A percentile compares a stretch with the other conserved stretches of the same genome.
phyloP scores from a whole-genome alignment of 805 yeast species.

The Wickerhamomyces kurtzmanii region DNA sequence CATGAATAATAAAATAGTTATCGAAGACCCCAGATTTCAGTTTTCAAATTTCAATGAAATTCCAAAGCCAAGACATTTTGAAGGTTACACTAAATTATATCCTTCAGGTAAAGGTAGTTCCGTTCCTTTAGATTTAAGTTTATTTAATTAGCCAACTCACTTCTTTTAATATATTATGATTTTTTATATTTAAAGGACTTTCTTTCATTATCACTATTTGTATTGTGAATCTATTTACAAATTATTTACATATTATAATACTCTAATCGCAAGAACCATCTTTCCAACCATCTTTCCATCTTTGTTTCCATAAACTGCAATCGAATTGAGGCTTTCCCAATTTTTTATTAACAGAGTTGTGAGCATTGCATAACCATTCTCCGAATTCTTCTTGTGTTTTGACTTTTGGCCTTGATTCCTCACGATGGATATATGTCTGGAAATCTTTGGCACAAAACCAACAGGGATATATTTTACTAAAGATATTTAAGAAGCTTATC shows the following conservation, averaged over 20 bases:
- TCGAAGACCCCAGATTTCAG: slow-evolving; percentile 63
- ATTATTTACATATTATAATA: no score
- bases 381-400: slow-evolving; percentile 72
- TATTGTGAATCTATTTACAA: no score
- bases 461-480: slow-evolving; percentile 84
- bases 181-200: no score
- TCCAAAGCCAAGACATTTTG: slow-evolving; percentile 82
- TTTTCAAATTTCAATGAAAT: slow-evolving; percentile 59
- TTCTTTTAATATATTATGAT: no score
- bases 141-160: no score
- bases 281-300: slow-evolving; percentile 96
- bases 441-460: slow-evolving; percentile 90
- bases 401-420: slow-evolving; percentile 42
- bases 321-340: slow-evolving; percentile 81
- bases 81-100: slow-evolving; percentile 64
- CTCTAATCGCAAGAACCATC: slow-evolving; percentile 34
- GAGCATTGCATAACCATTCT: slow-evolving; percentile 90
- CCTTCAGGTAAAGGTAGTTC: slow-evolving; percentile 95
- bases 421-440: slow-evolving; percentile 41
- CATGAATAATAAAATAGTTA: slow-evolving; percentile 34
- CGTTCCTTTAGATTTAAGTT: slow-evolving; percentile 65
- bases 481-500: slow-evolving; percentile 55
- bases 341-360: slow-evolving; percentile 83
- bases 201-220: no score
- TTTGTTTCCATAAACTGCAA: slow-evolving; percentile 81